Conservation (phyloP, 768 basidiomycete species). For the Pholiota microspora region DNA sequence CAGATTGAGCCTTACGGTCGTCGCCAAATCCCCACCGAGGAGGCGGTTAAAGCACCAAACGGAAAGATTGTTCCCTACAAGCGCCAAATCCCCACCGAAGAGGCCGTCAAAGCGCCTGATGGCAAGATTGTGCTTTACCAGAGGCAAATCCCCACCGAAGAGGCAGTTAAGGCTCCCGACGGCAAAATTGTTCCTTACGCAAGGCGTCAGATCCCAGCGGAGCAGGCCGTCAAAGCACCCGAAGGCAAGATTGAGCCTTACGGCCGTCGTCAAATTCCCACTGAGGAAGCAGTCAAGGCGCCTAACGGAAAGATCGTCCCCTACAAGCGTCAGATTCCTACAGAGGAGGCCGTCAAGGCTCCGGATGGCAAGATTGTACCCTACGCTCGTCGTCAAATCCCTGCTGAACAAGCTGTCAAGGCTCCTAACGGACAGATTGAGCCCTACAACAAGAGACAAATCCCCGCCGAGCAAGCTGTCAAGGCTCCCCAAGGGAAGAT, state of each 20-base stretch:
- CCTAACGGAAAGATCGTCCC: constrained; percentile 25
- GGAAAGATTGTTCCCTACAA: constrained; percentile 41
- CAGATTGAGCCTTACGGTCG: constrained; percentile 17
- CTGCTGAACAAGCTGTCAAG: constrained; percentile 32
- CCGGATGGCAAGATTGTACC: constrained; percentile 28
- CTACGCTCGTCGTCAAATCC: constrained; percentile 21
- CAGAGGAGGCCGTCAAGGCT: constrained; percentile 31
- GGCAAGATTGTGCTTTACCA: constrained; percentile 27
- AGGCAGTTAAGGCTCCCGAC: constrained; percentile 23
- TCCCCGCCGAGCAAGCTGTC: constrained; percentile 27
- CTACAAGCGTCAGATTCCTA: constrained; percentile 24
- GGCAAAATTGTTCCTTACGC: constrained; percentile 26
- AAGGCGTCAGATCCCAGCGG: constrained; percentile 22
- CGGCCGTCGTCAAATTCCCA: constrained; percentile 23
- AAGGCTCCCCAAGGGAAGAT: constrained; percentile 27
- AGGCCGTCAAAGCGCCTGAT: constrained; percentile 24
- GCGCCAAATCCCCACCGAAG: constrained; percentile 29
- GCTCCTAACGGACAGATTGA: constrained; percentile 31
- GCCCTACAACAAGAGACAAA: constrained; percentile 12
- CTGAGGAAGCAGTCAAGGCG: constrained; percentile 25
- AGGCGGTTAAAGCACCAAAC: constrained; percentile 20
- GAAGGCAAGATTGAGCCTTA: constrained; percentile 24
- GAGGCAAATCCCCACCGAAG: constrained; percentile 25
- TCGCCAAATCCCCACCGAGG: constrained; percentile 21
- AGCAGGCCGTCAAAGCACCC: constrained; percentile 21